Evolutionary conservation across 208 protist species (phyloP), one percentile per base, ranked within the genome.

Genomic region (Wallacemonas rigidus): DNA sequence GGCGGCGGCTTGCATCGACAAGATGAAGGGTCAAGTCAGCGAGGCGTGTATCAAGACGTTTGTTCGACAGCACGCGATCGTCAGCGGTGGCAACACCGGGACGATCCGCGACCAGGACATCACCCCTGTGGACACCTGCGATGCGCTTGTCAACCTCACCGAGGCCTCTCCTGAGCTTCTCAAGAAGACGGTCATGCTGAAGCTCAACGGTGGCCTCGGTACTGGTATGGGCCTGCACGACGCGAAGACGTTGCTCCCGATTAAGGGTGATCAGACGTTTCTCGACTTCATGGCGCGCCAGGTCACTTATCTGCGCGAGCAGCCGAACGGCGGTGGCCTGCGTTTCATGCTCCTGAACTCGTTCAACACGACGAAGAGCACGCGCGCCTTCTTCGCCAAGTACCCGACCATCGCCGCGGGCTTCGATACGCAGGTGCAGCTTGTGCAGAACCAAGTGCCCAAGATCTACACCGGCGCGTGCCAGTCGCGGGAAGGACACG

Each of bases 341-440:
- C 97, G 96, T 44, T 95, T 99, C 60, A 95, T 99, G 77, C 82
- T 99, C 8, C 99, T 99, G 98, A 98, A 99, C 79, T 99, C 97
- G 50, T 99, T 99, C 89, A 98, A 92, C 82, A 99, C 99, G 35
- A 78, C 95, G 53, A 76, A 83, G 36, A 97, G 98, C 69, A 99
- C 97, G 67, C 83, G 84, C 40, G 86, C 36, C 3, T 92, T 85
- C 75, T 70, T 97, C 12, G 69, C 80, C 60, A 65, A 79, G 53
- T 89, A 91, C 81, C 73, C 79, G 11, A 69, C 71, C 45, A 41
- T 95, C 17, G 62, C 72, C 70, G 72, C 86, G 6, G 56, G 43
- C 36, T 91, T 93, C 70, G 86, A 89, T 56, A 70, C 35, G 11
- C 82, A 95, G 45, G 77, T 95, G 15, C 69, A 95, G 68, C 67